Conservation (phyloP, 805 yeast species). For the Candida nanaspora region DNA sequence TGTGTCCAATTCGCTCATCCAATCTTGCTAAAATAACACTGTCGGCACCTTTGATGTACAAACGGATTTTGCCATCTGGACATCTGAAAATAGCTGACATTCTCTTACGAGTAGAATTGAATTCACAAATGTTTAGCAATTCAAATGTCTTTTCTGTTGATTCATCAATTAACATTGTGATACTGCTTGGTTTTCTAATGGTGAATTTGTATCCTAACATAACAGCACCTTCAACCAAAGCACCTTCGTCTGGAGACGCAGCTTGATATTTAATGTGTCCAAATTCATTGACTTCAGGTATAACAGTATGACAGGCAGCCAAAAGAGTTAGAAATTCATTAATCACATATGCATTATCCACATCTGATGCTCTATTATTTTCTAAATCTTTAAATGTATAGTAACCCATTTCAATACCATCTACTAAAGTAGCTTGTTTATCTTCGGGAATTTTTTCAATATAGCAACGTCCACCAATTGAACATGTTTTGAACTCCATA, state of each 20-base stretch:
- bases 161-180: conserved; percentile 50
- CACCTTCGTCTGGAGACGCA: conserved; percentile 99
- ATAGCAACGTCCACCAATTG: conserved; percentile 89
- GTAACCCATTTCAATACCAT: conserved; percentile 78
- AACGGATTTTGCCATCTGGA: conserved; percentile 85
- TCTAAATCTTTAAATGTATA: conserved; percentile 62
- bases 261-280: conserved; percentile 89
- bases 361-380: conserved; percentile 27
- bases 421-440: conserved; percentile 57
- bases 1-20: conserved; percentile 50
- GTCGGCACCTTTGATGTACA: conserved; percentile 97
- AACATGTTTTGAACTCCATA: conserved; percentile 92
- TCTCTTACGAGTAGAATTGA: conserved; percentile 94
- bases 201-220: conserved; percentile 76
- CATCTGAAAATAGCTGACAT: conserved; percentile 94
- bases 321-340: conserved; percentile 76
- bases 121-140: conserved; percentile 86
- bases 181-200: conserved; percentile 78
- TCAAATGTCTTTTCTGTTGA: conserved; percentile 59
- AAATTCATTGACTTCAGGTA: conserved; percentile 70
- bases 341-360: conserved; percentile 42
- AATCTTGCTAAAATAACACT: conserved; percentile 89
- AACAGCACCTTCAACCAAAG: conserved; percentile 95
- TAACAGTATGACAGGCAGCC: conserved; percentile 95
- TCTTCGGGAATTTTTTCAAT: conserved; percentile 90